Evolutionary conservation across 352 stramenopile genomes (phyloP), one percentile per base, ranked within the genome.

Genomic region (Phytophthora pseudosyringae): DNA sequence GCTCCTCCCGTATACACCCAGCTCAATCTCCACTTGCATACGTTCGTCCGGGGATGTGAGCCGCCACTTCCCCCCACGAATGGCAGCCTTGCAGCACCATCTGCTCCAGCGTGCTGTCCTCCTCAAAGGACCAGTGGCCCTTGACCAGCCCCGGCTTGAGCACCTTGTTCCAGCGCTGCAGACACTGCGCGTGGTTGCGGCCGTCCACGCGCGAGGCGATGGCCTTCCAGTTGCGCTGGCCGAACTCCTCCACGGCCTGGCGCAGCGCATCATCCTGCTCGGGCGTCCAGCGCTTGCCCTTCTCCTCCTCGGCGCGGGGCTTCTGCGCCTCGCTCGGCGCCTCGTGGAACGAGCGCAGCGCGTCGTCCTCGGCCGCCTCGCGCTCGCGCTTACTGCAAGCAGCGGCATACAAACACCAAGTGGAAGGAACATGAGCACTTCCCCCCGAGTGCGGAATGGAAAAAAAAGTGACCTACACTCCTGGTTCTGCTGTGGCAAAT

Each of bases 81-180:
- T 84, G 70, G 46, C 75, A 86, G 35, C 84, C 91, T 78, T 88
- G 72, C 21, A 88, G 64, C 64, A 97, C 88, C 74, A 88, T 88
- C 49, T 90, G 71, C 72, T 92, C 76, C 21, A 97, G 78, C 29
- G 95, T 91, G 50, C 71, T 80, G 75, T 98, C 93, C 65, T 98
- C 93, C 40, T 97, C 88, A 52, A 91, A 85, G n/a, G 82, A 92
- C 93, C 93, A 98, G 28, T 93, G 90, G 31, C 91, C 92, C 58
- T 98, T 98, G 35, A 94, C 84, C 0, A 98, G 75, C 29, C 92
- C 94, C 8, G 93, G 93, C 63, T 94, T 93, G 3, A 98, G 80
- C 36, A 98, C 85, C 47, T 95, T 94, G 47, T 88, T 89, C 85
- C 85, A 94, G 41, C 83, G 83, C 61, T 94, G 85, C 13, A 92